Conservation (phyloP, 1,139 yeast species). For the Hemisphaericaspora subhashii region DNA sequence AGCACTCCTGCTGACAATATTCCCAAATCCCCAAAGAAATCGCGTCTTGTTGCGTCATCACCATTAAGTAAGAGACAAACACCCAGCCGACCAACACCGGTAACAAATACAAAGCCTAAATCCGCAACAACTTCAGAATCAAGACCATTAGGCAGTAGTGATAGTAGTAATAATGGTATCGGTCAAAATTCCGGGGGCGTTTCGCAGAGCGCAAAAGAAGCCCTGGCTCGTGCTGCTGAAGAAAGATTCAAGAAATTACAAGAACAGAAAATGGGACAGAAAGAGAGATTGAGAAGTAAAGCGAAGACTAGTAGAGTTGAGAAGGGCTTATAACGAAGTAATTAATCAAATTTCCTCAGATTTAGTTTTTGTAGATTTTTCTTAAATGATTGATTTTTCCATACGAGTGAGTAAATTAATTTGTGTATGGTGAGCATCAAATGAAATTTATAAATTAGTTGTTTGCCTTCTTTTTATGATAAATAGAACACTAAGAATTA, state of each 20-base stretch:
- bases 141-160: slow-evolving; percentile 6
- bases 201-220: slow-evolving; percentile 10
- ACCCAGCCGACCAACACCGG: neutral
- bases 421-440: too few relatives aligned
- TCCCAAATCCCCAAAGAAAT: too few relatives aligned
- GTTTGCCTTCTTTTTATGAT: too few relatives aligned
- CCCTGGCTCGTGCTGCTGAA: slow-evolving; percentile 14
- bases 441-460: too few relatives aligned
- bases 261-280: slow-evolving; percentile 10
- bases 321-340: neutral
- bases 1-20: too few relatives aligned
- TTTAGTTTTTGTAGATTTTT: too few relatives aligned
- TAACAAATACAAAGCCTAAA: neutral
- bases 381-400: too few relatives aligned
- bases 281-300: slow-evolving; percentile 7
- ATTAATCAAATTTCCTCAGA: too few relatives aligned
- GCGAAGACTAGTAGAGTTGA: slow-evolving; percentile 5
- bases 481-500: too few relatives aligned
- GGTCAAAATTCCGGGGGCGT: neutral
- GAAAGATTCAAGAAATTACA: slow-evolving; percentile 11
- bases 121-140: slow-evolving; percentile 1
- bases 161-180: too few relatives aligned
- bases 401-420: too few relatives aligned
- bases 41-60: neutral
- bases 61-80: too few relatives aligned